These are phyloP conservation scores for Allium fistulosum DNA, from an alignment of 106 monocot species.

Conservation along the genomic window DNA sequence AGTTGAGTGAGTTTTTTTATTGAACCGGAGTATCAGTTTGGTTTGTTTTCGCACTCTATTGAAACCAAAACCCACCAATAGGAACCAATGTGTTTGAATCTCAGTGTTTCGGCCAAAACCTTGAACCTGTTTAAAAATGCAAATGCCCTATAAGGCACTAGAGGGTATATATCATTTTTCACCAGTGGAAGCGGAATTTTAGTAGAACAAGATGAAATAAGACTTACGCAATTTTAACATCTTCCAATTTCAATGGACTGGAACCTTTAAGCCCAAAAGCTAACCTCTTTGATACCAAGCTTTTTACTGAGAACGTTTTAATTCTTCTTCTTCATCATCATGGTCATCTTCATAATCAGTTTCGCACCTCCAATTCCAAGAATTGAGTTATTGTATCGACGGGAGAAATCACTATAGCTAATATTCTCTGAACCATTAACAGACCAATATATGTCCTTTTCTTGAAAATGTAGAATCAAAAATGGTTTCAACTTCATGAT, in stretches of 20 bases:
- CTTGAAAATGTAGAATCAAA: constrained; percentile 57
- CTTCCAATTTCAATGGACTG: constrained; percentile 16
- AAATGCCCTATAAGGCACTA: too few species aligned
- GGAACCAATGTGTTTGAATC: too few species aligned
- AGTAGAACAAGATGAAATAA: neutral
- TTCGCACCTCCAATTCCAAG: constrained; percentile 36
- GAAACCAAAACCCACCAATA: too few species aligned
- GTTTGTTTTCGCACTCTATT: too few species aligned
- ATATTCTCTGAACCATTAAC: constrained; percentile 25
- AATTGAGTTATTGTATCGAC: constrained; percentile 18
- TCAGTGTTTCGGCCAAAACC: too few species aligned
- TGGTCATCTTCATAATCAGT: neutral
- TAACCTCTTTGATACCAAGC: constrained; percentile 14
- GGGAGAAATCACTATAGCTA: constrained; percentile 13
- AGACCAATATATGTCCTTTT: constrained; percentile 42
- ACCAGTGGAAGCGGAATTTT: too few species aligned
- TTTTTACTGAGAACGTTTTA: neutral
- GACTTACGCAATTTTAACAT: constrained; percentile 19
- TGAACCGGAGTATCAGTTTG: too few species aligned
- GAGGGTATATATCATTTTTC: too few species aligned
- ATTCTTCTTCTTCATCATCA: neutral
- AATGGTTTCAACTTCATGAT: constrained; percentile 45
- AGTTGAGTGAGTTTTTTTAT: too few species aligned
- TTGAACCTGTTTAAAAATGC: too few species aligned
- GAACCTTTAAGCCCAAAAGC: constrained; percentile 15